Base-by-base conservation (phyloP, 2,329 filamentous ascomycete genomes). In the Podosphaera xanthii region DNA sequence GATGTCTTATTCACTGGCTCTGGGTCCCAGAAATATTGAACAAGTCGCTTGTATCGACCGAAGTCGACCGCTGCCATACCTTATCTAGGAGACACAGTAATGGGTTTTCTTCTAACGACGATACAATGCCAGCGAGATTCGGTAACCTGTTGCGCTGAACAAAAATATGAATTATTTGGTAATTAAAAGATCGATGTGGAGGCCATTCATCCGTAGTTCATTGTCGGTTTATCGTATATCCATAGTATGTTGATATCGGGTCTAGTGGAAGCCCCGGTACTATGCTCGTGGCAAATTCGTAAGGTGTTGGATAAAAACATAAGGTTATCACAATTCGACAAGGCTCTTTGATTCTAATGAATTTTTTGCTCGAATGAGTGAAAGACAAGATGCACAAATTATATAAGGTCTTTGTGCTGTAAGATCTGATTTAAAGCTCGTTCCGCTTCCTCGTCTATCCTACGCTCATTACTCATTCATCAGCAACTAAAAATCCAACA, bases 21-120 rank as follows among this genome's bases (percentile, higher is more conserved):
- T 0, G 89, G 88, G 66, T 96, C 90, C 84, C 89, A 95, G 68
- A 97, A 84, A 73, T 87, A 88, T 72, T 91, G 86, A 61, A 96
- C 83, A 65, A 96, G 82, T 63, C 86, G 85, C 71, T 87, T 86
- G 68, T 83, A 82, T 65, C 86, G 84, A 65, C 86, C 80, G 61
- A 94, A 74, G 67, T 94, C 87, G 59, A 86, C 80, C 60, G 78
- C 82, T 67, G 77, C 77, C 81, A 84, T 69, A 57, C 35, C 53
- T 44, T 7, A 36, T 56, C 22, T 56, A 1, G 7, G 7, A 31
- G 22, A 22, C 22, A 22, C 22, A 22, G 22, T 22, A 22, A 22
- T 22, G 22, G 22, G 22, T 22, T 22, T 22, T 22, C 22, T 22
- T 22, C 22, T 22, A 22, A 22, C 22, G 22, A 22, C 22, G 22